A percentile compares a stretch with the other conserved stretches of the same genome.
phyloP scores from a whole-genome alignment of 2,329 filamentous ascomycete species.

The Epichloe bromicola region DNA sequence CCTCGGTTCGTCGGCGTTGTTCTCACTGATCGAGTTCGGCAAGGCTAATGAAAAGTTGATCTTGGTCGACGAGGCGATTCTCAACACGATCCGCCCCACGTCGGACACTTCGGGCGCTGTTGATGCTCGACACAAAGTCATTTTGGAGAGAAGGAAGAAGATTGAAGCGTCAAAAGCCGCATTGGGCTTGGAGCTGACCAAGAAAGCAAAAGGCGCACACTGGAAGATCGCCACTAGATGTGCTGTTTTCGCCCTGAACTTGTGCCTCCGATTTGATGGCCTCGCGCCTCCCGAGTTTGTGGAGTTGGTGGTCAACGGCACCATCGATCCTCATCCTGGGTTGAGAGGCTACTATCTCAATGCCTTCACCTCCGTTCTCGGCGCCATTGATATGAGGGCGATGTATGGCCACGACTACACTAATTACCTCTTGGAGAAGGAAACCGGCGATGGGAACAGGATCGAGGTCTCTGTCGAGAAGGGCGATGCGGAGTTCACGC shows the following conservation, averaged over 20 bases:
- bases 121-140: constrained; percentile 49
- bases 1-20: constrained; percentile 67
- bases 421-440: constrained; percentile 72
- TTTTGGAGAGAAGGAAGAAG: constrained; percentile 58
- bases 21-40: constrained; percentile 83
- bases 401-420: constrained; percentile 77
- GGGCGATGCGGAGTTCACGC: constrained; percentile 68
- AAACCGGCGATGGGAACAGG: constrained; percentile 59
- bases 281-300: constrained; percentile 75
- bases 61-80: constrained; percentile 57
- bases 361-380: constrained; percentile 64
- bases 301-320: constrained; percentile 66
- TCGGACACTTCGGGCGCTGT: constrained; percentile 52
- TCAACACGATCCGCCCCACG: constrained; percentile 58
- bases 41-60: constrained; percentile 79
- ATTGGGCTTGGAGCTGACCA: constrained; percentile 69
- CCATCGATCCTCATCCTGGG: constrained; percentile 82
- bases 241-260: constrained; percentile 77
- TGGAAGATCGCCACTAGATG: constrained; percentile 94
- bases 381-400: constrained; percentile 76
- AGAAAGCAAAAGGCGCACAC: constrained; percentile 65
- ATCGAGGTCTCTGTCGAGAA: constrained; percentile 58
- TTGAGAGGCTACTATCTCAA: constrained; percentile 71
- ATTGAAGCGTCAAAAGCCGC: constrained; percentile 77
- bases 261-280: constrained; percentile 83